A percentile compares a stretch with the other conserved stretches of the same genome.
Conservation (phyloP, 176 grass and related monocot genomes). For the Oryza nivara region DNA sequence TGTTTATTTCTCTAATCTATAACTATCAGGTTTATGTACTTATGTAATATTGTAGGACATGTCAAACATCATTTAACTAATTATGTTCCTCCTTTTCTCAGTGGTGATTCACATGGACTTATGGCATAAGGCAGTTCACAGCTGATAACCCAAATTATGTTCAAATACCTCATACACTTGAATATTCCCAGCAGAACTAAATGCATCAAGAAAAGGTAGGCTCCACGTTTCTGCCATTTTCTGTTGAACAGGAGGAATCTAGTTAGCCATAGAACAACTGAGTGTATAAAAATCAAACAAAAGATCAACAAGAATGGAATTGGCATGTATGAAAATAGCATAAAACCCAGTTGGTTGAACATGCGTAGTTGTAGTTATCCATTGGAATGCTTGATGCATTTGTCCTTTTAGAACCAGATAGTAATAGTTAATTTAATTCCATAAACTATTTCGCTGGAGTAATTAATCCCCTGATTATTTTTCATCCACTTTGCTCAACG, state of each 20-base stretch:
- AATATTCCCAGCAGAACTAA: constrained; percentile 48
- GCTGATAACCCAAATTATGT: not conserved
- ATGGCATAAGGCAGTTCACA: constrained; percentile 19
- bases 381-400: not conserved
- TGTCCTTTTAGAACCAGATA: not conserved
- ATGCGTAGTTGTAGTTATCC: constrained; percentile 3
- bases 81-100: not conserved
- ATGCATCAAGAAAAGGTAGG: constrained; percentile 61
- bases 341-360: constrained; percentile 4
- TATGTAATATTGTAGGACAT: not conserved
- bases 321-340: not conserved
- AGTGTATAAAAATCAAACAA: constrained; percentile 12
- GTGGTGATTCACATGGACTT: not conserved
- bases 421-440: not conserved
- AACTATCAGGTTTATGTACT: not conserved
- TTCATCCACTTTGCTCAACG: not conserved
- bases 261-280: constrained; percentile 19
- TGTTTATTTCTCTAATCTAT: not conserved
- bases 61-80: not conserved
- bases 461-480: not conserved
- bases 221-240: constrained; percentile 77
- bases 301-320: not conserved
- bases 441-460: not conserved
- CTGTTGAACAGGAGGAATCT: constrained; percentile 39
- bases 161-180: constrained; percentile 63